These are phyloP conservation scores for Achaetomium macrosporum DNA, from an alignment of 2,329 filamentous ascomycete species.

Conservation along the genomic window DNA sequence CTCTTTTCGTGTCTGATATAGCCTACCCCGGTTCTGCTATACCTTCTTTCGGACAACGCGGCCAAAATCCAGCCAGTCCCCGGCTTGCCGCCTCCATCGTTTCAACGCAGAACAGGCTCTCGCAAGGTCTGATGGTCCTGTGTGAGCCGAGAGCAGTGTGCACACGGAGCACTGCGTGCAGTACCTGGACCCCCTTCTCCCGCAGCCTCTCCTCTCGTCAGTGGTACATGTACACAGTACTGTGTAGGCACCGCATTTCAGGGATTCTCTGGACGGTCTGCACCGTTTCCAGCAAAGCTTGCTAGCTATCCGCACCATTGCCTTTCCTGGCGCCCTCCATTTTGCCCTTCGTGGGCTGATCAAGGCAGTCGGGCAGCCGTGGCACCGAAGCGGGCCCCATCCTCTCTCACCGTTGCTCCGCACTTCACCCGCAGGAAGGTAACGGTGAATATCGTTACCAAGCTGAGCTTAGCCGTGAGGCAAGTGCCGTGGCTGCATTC, in stretches of 20 bases:
- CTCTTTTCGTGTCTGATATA: constrained; percentile 27
- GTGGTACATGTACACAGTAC: neutral
- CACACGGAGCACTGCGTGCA: neutral
- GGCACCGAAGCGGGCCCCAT: neutral
- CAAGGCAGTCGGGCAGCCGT: neutral
- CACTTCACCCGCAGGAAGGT: constrained; percentile 8
- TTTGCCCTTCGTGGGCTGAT: neutral
- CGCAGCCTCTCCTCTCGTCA: neutral
- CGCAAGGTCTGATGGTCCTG: neutral
- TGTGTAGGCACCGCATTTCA: too few species aligned
- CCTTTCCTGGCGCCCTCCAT: neutral
- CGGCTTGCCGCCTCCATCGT: constrained; percentile 23
- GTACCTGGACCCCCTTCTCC: neutral
- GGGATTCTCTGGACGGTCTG: too few species aligned
- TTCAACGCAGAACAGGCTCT: constrained; percentile 13
- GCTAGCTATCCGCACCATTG: neutral
- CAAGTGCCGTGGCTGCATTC: constrained; percentile 24
- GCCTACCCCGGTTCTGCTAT: constrained; percentile 25
- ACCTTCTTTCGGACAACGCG: constrained; percentile 26
- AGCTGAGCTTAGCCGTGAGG: constrained; percentile 17
- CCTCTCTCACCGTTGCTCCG: constrained; percentile 9
- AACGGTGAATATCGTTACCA: constrained; percentile 16
- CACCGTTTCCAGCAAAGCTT: neutral
- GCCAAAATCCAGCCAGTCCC: constrained; percentile 18
- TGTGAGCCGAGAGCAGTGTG: neutral